Evolutionary conservation across 805 yeast genomes (phyloP), one percentile per base, ranked within the genome.

Genomic region (Saccharomyces jurei): DNA sequence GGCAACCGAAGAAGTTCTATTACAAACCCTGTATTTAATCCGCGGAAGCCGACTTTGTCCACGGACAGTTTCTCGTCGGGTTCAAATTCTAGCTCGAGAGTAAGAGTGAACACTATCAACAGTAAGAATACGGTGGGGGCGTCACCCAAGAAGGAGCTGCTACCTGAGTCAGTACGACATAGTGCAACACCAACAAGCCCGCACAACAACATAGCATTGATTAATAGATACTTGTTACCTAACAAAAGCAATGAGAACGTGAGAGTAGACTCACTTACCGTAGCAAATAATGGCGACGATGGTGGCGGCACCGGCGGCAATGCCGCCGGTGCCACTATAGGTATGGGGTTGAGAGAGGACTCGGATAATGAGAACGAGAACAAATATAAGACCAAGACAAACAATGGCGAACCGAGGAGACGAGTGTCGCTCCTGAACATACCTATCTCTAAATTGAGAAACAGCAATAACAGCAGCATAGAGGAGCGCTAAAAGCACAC

Each of bases 361-460:
- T 51, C 25, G 48, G 51, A 9, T 17, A 47, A 17, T 52, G 53
- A 22, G 50, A 56, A 28, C 44, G 44, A 36, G 44, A 36, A 36
- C 22, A 11, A 17, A 9, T 17, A 49, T 13, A 10, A 30, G 54
- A 22, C 29, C 41, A 29, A 66, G 52, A 49, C 60, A 41, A 51
- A 51, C 25, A 26, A 46, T 8, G 32, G 48, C 25, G 31, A 31
- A 10, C 46, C 56, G 17, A 54, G 61, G 46, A 58, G 63, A 25
- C 58, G 60, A 36, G 48, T 65, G 6, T 61, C 71, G 8, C 52
- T 68, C 11, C 53, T 64, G 29, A 64, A 62, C 54, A 66, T 60
- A 55, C 72, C 66, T 51, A 65, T 60, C 46, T 58, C 70, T 28
- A 69, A 60, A 54, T 54, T 65, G 36, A 61, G 71, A 51, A 53